Conservation (phyloP, 257 asterid genomes). For the Solanum arcanum region DNA sequence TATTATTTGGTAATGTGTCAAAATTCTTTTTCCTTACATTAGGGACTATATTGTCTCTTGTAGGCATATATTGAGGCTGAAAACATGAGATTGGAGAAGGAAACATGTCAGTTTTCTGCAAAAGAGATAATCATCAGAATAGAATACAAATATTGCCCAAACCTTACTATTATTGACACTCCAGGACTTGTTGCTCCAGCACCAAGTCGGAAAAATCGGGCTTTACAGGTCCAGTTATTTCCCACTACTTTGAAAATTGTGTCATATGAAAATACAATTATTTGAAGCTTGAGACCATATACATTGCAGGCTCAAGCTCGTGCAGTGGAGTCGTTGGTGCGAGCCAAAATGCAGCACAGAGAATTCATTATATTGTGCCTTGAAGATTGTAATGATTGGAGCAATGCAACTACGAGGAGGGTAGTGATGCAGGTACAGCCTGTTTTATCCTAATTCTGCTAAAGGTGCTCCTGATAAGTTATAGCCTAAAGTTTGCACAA, state of each 20-base stretch:
- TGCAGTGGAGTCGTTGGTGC: slow-evolving; percentile 82
- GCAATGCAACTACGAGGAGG: slow-evolving; percentile 89
- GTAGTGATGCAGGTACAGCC: slow-evolving; percentile 81
- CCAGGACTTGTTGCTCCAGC: slow-evolving; percentile 98
- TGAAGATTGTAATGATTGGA: slow-evolving; percentile 98
- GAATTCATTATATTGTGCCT: slow-evolving; percentile 95
- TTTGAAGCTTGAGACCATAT: slow-evolving; percentile 13
- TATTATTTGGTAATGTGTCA: neutral
- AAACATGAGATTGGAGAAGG: slow-evolving; percentile 86
- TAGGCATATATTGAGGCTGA: slow-evolving; percentile 93
- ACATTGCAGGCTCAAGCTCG: slow-evolving; percentile 79
- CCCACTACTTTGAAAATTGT: neutral
- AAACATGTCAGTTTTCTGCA: slow-evolving; percentile 70
- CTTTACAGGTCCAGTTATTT: slow-evolving; percentile 62
- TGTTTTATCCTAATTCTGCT: neutral
- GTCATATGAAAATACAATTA: neutral
- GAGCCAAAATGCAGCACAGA: slow-evolving; percentile 94
- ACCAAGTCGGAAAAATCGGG: slow-evolving; percentile 75
- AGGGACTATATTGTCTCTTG: neutral
- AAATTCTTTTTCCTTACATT: neutral
- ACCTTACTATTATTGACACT: slow-evolving; percentile 86
- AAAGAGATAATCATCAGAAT: slow-evolving; percentile 76
- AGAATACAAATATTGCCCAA: slow-evolving; percentile 84
- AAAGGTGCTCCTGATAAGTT: neutral
- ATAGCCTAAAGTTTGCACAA: neutral